phyloP scores from a whole-genome alignment of 176 grass and related monocot species.

The Poa pratensis region DNA sequence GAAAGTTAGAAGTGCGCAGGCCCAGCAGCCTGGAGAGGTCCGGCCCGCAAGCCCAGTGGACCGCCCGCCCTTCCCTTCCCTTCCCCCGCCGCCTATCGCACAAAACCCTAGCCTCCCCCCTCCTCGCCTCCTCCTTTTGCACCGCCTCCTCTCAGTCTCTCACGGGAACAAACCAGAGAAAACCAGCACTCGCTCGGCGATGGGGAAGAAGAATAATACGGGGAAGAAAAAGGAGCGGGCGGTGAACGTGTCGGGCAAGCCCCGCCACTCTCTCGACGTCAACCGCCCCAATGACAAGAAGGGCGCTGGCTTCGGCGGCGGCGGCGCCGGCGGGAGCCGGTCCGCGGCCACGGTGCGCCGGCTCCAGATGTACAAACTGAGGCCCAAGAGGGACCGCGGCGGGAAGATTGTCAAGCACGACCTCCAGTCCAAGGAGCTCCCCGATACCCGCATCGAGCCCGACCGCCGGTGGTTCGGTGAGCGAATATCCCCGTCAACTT shows the following conservation, averaged over 20 bases:
- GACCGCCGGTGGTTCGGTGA: slow-evolving; percentile 89
- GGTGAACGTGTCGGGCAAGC: slow-evolving; percentile 90
- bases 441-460: slow-evolving; percentile 86
- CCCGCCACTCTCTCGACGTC: slow-evolving; percentile 87
- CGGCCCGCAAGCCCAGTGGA: no score
- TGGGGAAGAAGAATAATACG: slow-evolving; percentile 38
- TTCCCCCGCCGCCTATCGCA: background rate
- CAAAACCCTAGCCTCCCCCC: slow-evolving; percentile 46
- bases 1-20: no score
- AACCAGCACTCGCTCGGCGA: background rate
- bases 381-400: slow-evolving; percentile 64
- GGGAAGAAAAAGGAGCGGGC: slow-evolving; percentile 86
- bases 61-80: no score
- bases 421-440: slow-evolving; percentile 87
- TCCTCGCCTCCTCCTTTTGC: background rate
- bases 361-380: slow-evolving; percentile 77
- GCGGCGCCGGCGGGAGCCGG: slow-evolving; percentile 37
- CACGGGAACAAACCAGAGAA: background rate
- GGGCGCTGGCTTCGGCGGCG: slow-evolving; percentile 45
- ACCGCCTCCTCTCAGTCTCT: background rate
- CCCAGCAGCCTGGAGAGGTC: background rate
- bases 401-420: slow-evolving; percentile 81
- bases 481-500: background rate
- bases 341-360: slow-evolving; percentile 77
- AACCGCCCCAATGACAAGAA: slow-evolving; percentile 90